Base-by-base conservation (phyloP, 306 rosid genomes). In the Gynostemma pentaphyllum region DNA sequence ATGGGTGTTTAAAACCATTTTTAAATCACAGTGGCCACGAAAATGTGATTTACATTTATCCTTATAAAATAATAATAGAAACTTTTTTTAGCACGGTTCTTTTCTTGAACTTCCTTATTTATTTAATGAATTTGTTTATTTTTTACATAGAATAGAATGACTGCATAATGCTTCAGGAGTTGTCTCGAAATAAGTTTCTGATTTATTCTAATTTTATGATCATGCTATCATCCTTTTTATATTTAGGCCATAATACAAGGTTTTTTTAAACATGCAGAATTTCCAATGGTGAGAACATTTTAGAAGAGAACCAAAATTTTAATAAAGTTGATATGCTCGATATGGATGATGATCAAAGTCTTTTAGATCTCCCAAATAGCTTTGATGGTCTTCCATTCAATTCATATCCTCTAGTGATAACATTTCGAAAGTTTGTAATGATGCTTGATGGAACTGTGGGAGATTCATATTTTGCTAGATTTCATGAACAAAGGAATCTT, bases 381-480 rank as follows among this genome's bases (percentile, higher is more conserved):
- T 83, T 86, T 61, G 32, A 44, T 60, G 72, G 74, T 67, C 67
- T 83, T 73, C 75, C 87, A 2, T 3, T 65, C 15, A 21, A 69
- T 1, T 72, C 54, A 10, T 87, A 79, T 71, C 95, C 95, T 44
- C 86, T 87, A 55, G 80, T 83, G 41, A 75, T 87, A 63, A 87
- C 95, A 65, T 77, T 81, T 66, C 74, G 65, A 14, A 81, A 83
- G 52, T 84, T 87, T 70, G 32, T 87, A 62, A 71, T 79, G 77
- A 87, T 87, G 95, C 83, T 87, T 64, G 95, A 87, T 62, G 79
- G 84, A 67, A 81, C 82, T 64, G n/a, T 83, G 63, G 78, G 87
- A 32, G 69, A 74, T 66, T 83, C 95, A 7, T 87, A 45, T 72
- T 83, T 83, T 56, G 75, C 67, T 56, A 87, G 85, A 68, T 74